Evolutionary conservation across 495 filamentous ascomycete species (phyloP), one percentile per base, ranked within the genome.

Genomic region (Symbiotaphrina buchneri): DNA sequence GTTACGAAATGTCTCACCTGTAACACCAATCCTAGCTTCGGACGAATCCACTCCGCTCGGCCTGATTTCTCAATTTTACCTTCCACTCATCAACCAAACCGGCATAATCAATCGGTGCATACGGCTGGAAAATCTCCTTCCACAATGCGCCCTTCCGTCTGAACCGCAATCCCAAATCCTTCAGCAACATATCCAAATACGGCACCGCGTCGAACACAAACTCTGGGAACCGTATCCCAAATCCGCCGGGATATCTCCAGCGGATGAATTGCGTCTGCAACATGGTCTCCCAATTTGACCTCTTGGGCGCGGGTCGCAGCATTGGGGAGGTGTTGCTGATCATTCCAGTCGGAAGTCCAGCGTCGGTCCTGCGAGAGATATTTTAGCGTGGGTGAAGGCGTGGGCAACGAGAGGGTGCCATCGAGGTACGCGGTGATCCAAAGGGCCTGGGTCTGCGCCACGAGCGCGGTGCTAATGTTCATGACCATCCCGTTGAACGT

Each of bases 361-460:
- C 7, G 22, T 25, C 22, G 22, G 22, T 25, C 13, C 22, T 7
- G 8, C 22, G 8, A 8, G 22, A 25, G 22, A 7, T 25, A 7
- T 7, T 8, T 25, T 13, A 25, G 7, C 13, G 8, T 13, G 13
- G 13, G 22, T 25, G 7, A 8, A 7, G 22, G 22, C 13, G 7
- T n/a, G n/a, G 7, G 8, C 22, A 25, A 25, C 8, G 7, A 7
- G 22, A 25, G 22, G 22, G 22, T 25, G 7, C 22, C 22, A 13
- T 25, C 22, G 7, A 25, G 13, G 40, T 60, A 82, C 0, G 74
- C 74, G 11, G 59, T 51, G 20, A 76, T 63, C 79, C 76, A 87
- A 6, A 84, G 51, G 1, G 67, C 71, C 37, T 82, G 74, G 3
- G 63, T 47, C 31, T 83, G 71, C 1, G 74, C 66, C 3, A 69